Conservation (phyloP, 1,284 basidiomycete species). For the Xerocomus cyaneibrunnescens region DNA sequence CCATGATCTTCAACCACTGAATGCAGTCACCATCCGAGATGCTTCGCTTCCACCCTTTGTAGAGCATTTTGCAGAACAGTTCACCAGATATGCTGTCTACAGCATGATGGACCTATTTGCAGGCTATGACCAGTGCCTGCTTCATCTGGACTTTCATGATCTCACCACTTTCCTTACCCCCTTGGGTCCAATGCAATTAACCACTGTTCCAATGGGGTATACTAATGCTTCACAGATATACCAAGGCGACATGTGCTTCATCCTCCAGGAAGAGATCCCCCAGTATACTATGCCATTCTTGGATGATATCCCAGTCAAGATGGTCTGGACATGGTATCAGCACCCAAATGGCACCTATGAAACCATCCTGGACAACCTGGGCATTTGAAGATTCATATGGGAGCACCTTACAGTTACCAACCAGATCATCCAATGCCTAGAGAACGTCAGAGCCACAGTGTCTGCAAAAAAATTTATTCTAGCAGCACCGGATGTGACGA, state of each 20-base stretch:
- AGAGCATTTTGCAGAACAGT: background rate
- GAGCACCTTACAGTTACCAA: background rate
- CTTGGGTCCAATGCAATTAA: background rate
- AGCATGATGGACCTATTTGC: background rate
- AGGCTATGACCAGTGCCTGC: background rate
- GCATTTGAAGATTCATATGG: background rate
- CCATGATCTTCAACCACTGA: background rate
- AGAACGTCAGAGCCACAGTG: background rate
- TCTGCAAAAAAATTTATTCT: background rate
- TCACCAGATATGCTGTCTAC: background rate
- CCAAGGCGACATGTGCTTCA: background rate
- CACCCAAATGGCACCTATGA: background rate
- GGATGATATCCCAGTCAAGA: background rate
- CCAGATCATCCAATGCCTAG: background rate
- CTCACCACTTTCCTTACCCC: background rate
- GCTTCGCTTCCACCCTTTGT: background rate
- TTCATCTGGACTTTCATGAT: background rate
- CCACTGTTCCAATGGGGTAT: background rate
- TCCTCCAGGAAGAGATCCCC: background rate
- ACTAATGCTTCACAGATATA: background rate
- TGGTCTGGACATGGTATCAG: background rate
- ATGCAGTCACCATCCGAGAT: background rate
- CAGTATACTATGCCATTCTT: background rate
- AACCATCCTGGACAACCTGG: background rate
- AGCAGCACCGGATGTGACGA: background rate